Evolutionary conservation across 345 rosid genomes (phyloP), one percentile per base, ranked within the genome.

Genomic region (Pistacia integerrima): DNA sequence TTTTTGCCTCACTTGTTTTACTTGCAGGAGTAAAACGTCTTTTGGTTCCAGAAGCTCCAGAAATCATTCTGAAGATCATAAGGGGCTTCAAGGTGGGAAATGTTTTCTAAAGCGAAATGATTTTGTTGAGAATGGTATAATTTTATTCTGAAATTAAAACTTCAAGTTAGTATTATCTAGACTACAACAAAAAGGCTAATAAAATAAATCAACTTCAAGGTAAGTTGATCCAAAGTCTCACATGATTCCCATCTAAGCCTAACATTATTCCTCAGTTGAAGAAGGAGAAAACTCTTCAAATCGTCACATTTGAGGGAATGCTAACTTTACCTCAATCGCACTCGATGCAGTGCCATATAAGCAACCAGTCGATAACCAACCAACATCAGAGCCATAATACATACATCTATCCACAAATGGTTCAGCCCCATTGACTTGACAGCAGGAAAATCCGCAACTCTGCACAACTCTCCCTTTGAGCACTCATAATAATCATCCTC

Each of bases 311-410:
- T 57, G 64, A 58, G 35, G 63, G 52, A 16, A 17, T 30, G 62
- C 77, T 51, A 76, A 30, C 33, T 55, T 75, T 54, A 89, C 88
- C 88, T 84, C 91, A 88, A 79, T 78, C 84, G 84, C 61, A 93
- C 94, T 64, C 94, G 90, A 48, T 86, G 93, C 76, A 96, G 86
- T 11, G 98, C 98, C 73, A 92, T 73, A 64, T 93, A 96, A 8
- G 98, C 99, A 20, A 93, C 33, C 61, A 96, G 83, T 63, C 99
- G 88, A 81, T 96, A 96, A 36, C 95, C 98, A n/a, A 92, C 87
- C 84, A 96, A 78, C 99, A 93, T 96, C 49, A 90, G 76, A 13
- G 92, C 99, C 99, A 96, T 92, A 38, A 93, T 80, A 72, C 70
- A 76, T 81, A 93, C 99, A 64, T 96, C 99, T 14, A 86, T 35